Evolutionary conservation across 2,329 filamentous ascomycete genomes (phyloP).

Genomic region (Stagonosporopsis tanaceti): DNA sequence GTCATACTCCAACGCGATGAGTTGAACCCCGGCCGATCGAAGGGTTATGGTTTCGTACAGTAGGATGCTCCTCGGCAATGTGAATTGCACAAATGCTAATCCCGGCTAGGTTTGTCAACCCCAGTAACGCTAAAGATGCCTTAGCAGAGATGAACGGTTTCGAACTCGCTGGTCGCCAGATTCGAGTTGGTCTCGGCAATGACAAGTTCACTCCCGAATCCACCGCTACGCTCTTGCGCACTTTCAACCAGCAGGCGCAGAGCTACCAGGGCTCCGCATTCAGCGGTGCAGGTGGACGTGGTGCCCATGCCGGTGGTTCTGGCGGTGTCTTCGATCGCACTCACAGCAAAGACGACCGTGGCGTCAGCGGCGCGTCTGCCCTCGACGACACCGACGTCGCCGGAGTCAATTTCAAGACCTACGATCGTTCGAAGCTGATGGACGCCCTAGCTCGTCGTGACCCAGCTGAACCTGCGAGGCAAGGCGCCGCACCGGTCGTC

Average conservation of each 20-base stretch:
- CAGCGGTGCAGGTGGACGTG: constrained; percentile 87
- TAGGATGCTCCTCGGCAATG: constrained; percentile 61
- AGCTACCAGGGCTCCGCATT: constrained; percentile 89
- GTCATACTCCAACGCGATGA: constrained; percentile 98
- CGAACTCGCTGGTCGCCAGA: constrained; percentile 94
- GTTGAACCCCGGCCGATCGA: constrained; percentile 61
- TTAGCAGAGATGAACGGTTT: constrained; percentile 99
- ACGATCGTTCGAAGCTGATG: constrained; percentile 98
- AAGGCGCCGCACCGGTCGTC: constrained; percentile 51
- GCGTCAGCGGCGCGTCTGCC: constrained; percentile 86
- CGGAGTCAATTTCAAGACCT: constrained; percentile 99
- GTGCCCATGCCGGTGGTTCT: constrained; percentile 77
- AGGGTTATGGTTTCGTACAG: constrained; percentile 99
- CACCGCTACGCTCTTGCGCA: constrained; percentile 89
- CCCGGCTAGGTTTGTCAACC: constrained; percentile 82
- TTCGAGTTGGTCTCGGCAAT: constrained; percentile 98
- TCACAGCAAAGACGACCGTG: constrained; percentile 87
- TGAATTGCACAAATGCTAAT: constrained; percentile 24
- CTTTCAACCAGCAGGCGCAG: constrained; percentile 72
- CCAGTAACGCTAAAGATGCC: constrained; percentile 89
- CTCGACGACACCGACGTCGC: constrained; percentile 97
- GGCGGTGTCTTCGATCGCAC: constrained; percentile 85
- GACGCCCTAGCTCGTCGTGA: constrained; percentile 84
- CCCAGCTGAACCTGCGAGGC: constrained; percentile 74
- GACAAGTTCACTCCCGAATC: constrained; percentile 99